A percentile compares a stretch with the other conserved stretches of the same genome.
Conservation (phyloP, 345 rosid genomes). For the Salix dunnii region DNA sequence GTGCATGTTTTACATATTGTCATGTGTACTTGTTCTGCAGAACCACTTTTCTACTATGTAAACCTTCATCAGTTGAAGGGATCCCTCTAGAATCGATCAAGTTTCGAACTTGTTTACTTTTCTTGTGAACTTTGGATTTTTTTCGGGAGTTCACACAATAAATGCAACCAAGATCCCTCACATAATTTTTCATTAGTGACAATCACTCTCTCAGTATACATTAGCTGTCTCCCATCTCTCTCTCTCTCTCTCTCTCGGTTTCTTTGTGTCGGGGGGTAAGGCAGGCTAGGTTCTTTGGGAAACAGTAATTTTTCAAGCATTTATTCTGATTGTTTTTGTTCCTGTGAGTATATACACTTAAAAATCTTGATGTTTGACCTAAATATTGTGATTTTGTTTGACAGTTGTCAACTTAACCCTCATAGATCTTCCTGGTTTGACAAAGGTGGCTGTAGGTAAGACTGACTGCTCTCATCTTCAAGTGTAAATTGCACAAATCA, state of each 20-base stretch:
- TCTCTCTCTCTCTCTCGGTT: no score
- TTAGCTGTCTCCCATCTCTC: background rate
- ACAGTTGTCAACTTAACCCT: conserved; percentile 97
- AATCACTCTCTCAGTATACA: no score
- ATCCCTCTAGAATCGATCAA: background rate
- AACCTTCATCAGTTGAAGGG: background rate
- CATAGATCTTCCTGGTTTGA: conserved; percentile 99
- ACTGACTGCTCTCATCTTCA: conserved; percentile 6
- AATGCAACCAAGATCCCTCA: no score
- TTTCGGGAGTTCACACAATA: no score
- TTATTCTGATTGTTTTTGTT: background rate
- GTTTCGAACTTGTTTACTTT: background rate
- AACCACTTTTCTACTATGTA: background rate
- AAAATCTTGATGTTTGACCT: background rate
- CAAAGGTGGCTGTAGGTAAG: conserved; percentile 98
- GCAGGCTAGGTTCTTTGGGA: background rate
- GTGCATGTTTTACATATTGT: background rate
- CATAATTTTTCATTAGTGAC: no score
- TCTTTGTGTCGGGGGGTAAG: background rate
- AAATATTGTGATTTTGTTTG: conserved; percentile 18
- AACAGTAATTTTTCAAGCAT: background rate
- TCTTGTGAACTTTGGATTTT: background rate
- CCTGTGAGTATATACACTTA: background rate
- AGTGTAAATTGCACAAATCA: background rate
- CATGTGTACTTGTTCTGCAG: background rate